Conservation (phyloP, 768 basidiomycete genomes). For the Calocera cornea region DNA sequence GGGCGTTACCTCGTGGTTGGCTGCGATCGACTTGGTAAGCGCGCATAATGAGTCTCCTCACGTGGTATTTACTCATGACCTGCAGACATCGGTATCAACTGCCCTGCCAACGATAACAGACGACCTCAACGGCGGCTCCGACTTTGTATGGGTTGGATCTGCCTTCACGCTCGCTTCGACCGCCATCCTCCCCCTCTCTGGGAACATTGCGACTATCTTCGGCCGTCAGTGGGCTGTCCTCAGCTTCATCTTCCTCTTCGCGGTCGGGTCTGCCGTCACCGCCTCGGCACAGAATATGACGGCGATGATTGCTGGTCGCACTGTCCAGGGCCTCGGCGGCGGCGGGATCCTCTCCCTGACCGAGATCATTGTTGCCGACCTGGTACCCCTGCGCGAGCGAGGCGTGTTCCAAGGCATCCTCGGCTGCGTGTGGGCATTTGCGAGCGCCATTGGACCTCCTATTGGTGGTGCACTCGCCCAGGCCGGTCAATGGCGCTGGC, state of each 20-base stretch:
- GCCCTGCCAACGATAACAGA: constrained; percentile 18
- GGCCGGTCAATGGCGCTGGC: constrained; percentile 19
- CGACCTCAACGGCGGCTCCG: constrained; percentile 15
- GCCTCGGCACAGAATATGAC: constrained; percentile 32
- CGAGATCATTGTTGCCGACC: constrained; percentile 25
- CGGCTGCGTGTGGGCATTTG: constrained; percentile 27
- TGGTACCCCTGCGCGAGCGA: constrained; percentile 26
- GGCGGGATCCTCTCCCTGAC: constrained; percentile 21
- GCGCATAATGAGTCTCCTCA: not conserved
- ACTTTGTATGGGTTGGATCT: constrained; percentile 33
- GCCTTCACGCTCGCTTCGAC: constrained; percentile 33
- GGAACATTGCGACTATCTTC: constrained; percentile 25
- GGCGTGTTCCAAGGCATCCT: constrained; percentile 24
- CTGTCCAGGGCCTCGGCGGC: constrained; percentile 22
- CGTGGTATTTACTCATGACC: not conserved
- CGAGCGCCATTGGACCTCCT: constrained; percentile 25
- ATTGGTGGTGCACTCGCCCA: constrained; percentile 12
- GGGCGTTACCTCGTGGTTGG: not conserved
- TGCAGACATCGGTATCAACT: constrained; percentile 17
- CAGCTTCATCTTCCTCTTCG: constrained; percentile 9
- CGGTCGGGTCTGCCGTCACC: constrained; percentile 32
- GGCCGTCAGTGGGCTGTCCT: not conserved
- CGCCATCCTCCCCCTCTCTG: constrained; percentile 30
- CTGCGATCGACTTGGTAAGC: not conserved
- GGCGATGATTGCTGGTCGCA: constrained; percentile 32